Percentiles rank a stretch among this genome's conserved stretches.
phyloP scores from a whole-genome alignment of 1,139 yeast genomes.

The Lodderomyces orthopsilosis region DNA sequence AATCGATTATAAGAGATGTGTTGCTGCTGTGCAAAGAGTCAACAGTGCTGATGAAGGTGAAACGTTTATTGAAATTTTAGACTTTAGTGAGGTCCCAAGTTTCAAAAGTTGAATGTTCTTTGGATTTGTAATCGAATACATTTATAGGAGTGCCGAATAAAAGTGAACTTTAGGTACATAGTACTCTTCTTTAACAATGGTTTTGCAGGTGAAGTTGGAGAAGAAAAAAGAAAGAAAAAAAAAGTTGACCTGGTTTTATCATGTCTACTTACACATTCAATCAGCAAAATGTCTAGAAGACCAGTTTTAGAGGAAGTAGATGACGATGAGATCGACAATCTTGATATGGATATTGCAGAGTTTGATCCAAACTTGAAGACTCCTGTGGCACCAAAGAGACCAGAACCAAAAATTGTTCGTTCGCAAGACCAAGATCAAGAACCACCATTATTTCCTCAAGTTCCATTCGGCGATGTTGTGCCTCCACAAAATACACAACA shows the following conservation, averaged over 20 bases:
- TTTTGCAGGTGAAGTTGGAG: neutral
- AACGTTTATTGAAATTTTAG: conserved; percentile 76
- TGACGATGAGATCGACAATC: conserved; percentile 85
- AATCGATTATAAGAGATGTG: conserved; percentile 79
- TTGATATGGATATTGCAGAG: conserved; percentile 92
- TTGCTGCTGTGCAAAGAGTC: conserved; percentile 84
- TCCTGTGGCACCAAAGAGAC: conserved; percentile 65
- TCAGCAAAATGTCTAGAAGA: conserved; percentile 46
- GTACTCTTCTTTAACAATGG: no score
- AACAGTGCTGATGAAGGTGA: conserved; percentile 47
- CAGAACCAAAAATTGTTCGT: conserved; percentile 56
- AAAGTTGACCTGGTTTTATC: neutral
- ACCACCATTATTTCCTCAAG: conserved; percentile 26
- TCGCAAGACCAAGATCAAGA: conserved; percentile 51
- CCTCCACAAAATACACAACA: conserved; percentile 12
- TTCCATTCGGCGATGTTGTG: conserved; percentile 17
- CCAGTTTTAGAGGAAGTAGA: conserved; percentile 82
- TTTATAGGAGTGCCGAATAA: no score
- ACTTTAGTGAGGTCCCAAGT: conserved; percentile 56
- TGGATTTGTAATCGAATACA: neutral
- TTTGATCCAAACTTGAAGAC: conserved; percentile 74
- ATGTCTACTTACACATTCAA: no score
- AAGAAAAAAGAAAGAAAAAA: neutral
- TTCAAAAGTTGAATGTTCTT: neutral
- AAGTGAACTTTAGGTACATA: no score